Base-by-base conservation (phyloP, 805 yeast species). In the Tanozyma kutaoensis region DNA sequence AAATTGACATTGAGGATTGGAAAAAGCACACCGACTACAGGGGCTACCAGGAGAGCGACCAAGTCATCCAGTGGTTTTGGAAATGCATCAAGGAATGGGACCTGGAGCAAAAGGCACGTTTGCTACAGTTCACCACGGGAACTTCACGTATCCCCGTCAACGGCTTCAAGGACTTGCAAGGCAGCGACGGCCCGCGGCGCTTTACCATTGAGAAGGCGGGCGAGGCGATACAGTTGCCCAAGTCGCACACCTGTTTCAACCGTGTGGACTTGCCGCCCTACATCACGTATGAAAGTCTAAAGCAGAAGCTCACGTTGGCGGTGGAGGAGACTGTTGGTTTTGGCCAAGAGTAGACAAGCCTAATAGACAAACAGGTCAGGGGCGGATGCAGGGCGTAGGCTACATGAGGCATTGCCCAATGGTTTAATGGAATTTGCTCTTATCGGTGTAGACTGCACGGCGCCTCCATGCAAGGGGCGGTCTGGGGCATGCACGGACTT, bases 61-160 rank as follows among this genome's bases (percentile, higher is more conserved):
- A 85, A 58, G 95, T 85, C 27, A 76, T 91, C 40, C 93, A 88
- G 61, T 91, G 98, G 98, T 91, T 91, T 71, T 91, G 98, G 98
- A 75, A 73, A 54, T 79, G 93, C 57, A 75, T 91, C 41, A 64
- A 76, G 28, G 81, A 76, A 48, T 86, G 96, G 96, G 97, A 91
- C 50, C 71, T 85, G 30, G 98, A 91, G 53, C 96, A 88, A 53
- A 79, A 85, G 53, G 95, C 97, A 3, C 72, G 98, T 55, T 63
- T 91, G 50, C 62, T 91, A 40, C 99, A 91, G 56, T 91, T 91
- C 52, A 88, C 98, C 13, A 91, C 99, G 1, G 99, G 99, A 67
- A 91, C 99, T 4, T 85, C 96, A 14, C 77, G 99, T 62, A 91
- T 91, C 31, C 99, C 99, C 6, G 98, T 91, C 37, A 91, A 88